Evolutionary conservation across 1,284 basidiomycete species (phyloP), one percentile per base, ranked within the genome.

Genomic region (Leccinum insolens): DNA sequence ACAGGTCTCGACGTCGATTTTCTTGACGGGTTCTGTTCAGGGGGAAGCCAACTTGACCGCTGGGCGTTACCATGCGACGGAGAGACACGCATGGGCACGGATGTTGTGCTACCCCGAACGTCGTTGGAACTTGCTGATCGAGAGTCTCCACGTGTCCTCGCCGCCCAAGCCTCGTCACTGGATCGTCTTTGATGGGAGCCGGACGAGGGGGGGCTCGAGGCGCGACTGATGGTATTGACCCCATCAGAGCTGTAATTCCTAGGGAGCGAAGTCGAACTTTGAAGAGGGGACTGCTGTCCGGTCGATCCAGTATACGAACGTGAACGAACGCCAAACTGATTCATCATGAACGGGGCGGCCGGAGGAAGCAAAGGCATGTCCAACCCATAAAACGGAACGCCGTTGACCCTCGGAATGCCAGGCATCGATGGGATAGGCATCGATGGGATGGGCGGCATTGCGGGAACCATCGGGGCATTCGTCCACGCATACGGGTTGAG

Each of bases 341-440:
- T 86, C 79, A 89, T 83, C 89, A 92, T 91, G 78, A 92, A 92
- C 15, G 91, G 90, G 34, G 90, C 85, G 2, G 86, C 83, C 2
- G 90, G 91, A n/a, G 90, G 91, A 44, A 92, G 82, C 12, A 92
- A 80, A 12, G 90, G 89, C 84, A 87, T 86, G 62, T 87, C 85
- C 76, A 83, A 76, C 71, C 77, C 78, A 66, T 79, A 82, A 46
- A 80, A 74, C 63, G 80, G 79, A 57, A 80, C 70, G 57, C 77
- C 73, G 31, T 74, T 74, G 70, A 82, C 74, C 62, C 66, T 72
- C 17, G 78, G 70, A 60, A 72, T 58, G n/a, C 25, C 22, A 28
- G 77, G 80, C 61, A 75, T 70, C 3, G 70, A 67, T 6, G 78
- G 77, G 61, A 81, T 74, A 6, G 77, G 74, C 15, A 77, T 69